Base-by-base conservation (phyloP, 148 eudicot species). In the Pharnaceum exiguum region DNA sequence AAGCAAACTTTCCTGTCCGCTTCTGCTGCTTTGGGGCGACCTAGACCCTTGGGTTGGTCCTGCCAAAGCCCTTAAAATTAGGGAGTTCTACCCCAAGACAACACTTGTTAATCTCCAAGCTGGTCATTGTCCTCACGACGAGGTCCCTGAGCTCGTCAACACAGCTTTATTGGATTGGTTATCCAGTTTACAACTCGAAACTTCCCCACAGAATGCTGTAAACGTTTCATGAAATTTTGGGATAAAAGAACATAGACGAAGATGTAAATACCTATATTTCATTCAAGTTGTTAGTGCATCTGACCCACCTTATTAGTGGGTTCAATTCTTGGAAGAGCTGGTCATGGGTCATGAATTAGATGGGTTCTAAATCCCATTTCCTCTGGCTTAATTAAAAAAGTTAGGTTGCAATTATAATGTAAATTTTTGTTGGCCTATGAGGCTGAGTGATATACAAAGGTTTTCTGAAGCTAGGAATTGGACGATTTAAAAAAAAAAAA, bases 41-140 rank as follows among this genome's bases (percentile, higher is more conserved):
- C 77, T 83, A 17, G 99, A 94, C 72, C 99, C 99, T 2, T 94
- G 99, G 98, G 90, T 89, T 46, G 99, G 96, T 21, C 84, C 96
- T 25, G 68, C 86, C 37, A 94, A 94, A 75, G 96, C 99, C 33
- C 52, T 55, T 33, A 64, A 79, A 53, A 94, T 94, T 71, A 94
- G 83, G 62, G 96, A 94, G 70, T 94, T 86, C 66, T 94, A 94
- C 54, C 83, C 95, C 8, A 77, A 77, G 32, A 76, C 99, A 15
- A 62, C 89, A 1, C 51, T 94, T 45, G 96, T 89, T 9, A 89
- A 72, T 60, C 79, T 94, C 22, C 89, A 94, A 69, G 99, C 99
- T 17, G 99, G 99, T 31, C 99, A 94, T 75, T 94, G 96, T 60
- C 99, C 99, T 2, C 99, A 94, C 15, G 99, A 94, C 67, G 99